phyloP scores from a whole-genome alignment of 2,329 filamentous ascomycete genomes.

The Hypoxylon sp. region DNA sequence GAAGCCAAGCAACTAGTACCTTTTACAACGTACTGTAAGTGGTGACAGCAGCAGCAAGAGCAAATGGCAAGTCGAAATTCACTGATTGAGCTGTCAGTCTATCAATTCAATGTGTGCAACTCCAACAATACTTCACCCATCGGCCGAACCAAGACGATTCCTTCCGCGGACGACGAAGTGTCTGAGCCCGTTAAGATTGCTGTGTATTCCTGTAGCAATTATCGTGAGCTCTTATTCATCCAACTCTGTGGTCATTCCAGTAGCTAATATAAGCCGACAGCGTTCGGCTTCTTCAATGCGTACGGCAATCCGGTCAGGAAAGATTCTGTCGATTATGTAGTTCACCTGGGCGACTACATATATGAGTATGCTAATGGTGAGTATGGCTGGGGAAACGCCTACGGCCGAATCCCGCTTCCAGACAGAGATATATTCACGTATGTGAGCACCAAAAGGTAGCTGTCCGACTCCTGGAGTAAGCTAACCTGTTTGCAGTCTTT shows the following conservation, averaged over 20 bases:
- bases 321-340: constrained; percentile 69
- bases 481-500: constrained; percentile 54
- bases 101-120: constrained; percentile 76
- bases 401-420: constrained; percentile 66
- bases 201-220: constrained; percentile 79
- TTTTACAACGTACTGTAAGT: constrained; percentile 68
- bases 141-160: constrained; percentile 78
- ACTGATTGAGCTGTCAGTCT: constrained; percentile 53
- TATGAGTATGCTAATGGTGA: constrained; percentile 56
- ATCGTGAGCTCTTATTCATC: constrained; percentile 57
- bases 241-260: not conserved
- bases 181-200: constrained; percentile 70
- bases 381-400: constrained; percentile 64
- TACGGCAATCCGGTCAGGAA: constrained; percentile 71
- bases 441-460: constrained; percentile 49
- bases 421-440: constrained; percentile 62
- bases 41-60: not conserved
- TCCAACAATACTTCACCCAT: constrained; percentile 71
- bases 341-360: constrained; percentile 69
- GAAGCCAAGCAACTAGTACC: constrained; percentile 73
- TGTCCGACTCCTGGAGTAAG: constrained; percentile 44
- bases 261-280: constrained; percentile 45
- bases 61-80: not conserved
- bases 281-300: constrained; percentile 70
- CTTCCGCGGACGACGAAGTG: constrained; percentile 67